Conservation (phyloP, 208 protist species). For the Naegleria fowleri region DNA sequence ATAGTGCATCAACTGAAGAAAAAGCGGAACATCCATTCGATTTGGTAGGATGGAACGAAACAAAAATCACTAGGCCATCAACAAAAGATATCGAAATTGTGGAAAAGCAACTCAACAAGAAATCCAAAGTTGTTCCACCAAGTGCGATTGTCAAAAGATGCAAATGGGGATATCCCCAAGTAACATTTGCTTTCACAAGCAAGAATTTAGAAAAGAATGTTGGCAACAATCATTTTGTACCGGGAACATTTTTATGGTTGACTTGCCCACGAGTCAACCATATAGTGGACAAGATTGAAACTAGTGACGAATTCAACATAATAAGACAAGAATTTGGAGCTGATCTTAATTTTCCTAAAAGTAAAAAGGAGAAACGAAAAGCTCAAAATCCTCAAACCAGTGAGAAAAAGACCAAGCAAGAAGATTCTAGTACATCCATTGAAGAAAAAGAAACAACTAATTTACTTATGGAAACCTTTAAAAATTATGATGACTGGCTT, state of each 20-base stretch:
- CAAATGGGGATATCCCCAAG: conserved; percentile 27
- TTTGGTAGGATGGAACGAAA: neutral
- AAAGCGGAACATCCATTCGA: neutral
- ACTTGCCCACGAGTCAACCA: neutral
- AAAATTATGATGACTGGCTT: conserved; percentile 5
- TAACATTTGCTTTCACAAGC: neutral
- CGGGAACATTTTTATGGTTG: conserved; percentile 23
- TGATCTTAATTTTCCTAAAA: neutral
- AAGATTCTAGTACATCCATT: neutral
- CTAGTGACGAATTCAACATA: neutral
- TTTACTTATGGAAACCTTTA: neutral
- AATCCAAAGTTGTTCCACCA: neutral
- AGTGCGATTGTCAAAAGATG: neutral
- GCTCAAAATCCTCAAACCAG: neutral
- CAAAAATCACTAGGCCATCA: neutral
- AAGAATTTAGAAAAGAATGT: neutral
- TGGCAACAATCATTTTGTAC: neutral
- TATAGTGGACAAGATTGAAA: neutral
- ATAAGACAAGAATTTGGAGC: conserved; percentile 3
- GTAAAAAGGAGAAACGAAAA: neutral
- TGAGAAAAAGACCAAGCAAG: neutral
- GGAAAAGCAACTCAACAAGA: neutral
- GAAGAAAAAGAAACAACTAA: neutral
- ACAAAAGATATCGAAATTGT: neutral
- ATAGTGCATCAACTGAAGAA: neutral